Evolutionary conservation across 352 stramenopile species (phyloP), one percentile per base, ranked within the genome.

Genomic region (Peronospora belbahrii): DNA sequence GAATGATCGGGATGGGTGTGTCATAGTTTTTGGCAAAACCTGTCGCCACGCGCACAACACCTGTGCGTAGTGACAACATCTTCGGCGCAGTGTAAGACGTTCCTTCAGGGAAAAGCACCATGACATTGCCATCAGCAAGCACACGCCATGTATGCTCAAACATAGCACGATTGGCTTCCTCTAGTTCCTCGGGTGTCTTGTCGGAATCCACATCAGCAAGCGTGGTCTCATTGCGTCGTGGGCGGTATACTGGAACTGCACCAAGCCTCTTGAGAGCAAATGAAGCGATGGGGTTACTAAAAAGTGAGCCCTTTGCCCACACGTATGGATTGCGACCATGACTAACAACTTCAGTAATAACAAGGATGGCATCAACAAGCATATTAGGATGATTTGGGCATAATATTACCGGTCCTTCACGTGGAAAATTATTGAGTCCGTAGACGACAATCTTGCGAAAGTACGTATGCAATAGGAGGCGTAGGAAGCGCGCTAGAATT

Each of bases 361-460:
- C 74, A n/a, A 89, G 59, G 27, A 87, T 66, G 50, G 65, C 63
- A 46, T 89, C 77, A 14, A 89, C 74, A 24, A 89, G 68, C 77
- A 89, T 89, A 50, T 89, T 89, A 3, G 77, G 77, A 48, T 89
- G 77, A 57, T 89, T 89, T 6, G 77, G 73, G 15, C 74, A 89
- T 42, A 89, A 39, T 28, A 89, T 86, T 40, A 89, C 77, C 2
- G 77, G 77, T 4, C 76, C 75, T 66, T 89, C 74, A 15, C 77
- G 74, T 4, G 77, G 77, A 22, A 89, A 75, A 48, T 89, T 83
- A 53, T 89, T 87, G 54, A 87, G 62, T 11, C 74, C 77, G 52
- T 79, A 83, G 51, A 87, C 61, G 30, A 73, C 73, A 54, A 86
- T 87, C 58, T 81, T 83, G 58, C 74, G 73, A 52, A 84, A 89